A percentile compares a stretch with the other conserved stretches of the same genome.
Conservation (phyloP, 495 filamentous ascomycete genomes). For the Hypoxylon intermedium region DNA sequence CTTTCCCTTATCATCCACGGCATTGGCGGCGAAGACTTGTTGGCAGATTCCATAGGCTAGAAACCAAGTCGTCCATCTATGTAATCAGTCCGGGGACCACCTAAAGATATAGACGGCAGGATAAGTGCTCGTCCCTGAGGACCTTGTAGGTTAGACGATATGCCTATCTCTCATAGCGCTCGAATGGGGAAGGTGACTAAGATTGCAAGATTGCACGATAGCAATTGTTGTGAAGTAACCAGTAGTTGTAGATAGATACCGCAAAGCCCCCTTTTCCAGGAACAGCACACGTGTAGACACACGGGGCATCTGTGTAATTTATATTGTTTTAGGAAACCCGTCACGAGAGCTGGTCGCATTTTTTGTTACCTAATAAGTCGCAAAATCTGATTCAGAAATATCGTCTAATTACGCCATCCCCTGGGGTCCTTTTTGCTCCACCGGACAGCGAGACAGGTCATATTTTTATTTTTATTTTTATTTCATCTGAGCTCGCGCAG, state of each 20-base stretch:
- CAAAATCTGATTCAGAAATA: conserved; percentile 33
- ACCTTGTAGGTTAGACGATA: conserved; percentile 19
- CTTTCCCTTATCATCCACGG: conserved; percentile 35
- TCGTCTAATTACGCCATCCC: conserved; percentile 39
- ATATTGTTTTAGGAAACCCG: conserved; percentile 31
- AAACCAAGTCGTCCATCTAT: conserved; percentile 4
- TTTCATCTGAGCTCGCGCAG: conserved; percentile 10
- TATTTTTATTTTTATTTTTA: neutral
- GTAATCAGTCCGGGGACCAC: conserved; percentile 5
- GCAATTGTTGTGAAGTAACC: too few relatives aligned
- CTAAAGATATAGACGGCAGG: conserved; percentile 29
- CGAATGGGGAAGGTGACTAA: conserved; percentile 35
- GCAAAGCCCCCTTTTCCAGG: too few relatives aligned
- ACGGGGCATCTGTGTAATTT: conserved; percentile 14
- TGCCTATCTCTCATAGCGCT: conserved; percentile 30
- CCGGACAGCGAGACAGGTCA: conserved; percentile 1
- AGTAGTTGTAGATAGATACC: too few relatives aligned
- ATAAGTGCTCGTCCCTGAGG: neutral
- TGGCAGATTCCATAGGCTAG: conserved; percentile 3
- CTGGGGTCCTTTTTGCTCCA: conserved; percentile 22
- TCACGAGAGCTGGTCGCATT: conserved; percentile 26
- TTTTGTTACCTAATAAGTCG: conserved; percentile 36
- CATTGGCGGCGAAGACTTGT: conserved; percentile 7
- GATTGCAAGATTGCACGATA: too few relatives aligned
- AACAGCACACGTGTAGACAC: neutral